Evolutionary conservation across 805 yeast species (phyloP).

Genomic region (Blastobotrys americana): DNA sequence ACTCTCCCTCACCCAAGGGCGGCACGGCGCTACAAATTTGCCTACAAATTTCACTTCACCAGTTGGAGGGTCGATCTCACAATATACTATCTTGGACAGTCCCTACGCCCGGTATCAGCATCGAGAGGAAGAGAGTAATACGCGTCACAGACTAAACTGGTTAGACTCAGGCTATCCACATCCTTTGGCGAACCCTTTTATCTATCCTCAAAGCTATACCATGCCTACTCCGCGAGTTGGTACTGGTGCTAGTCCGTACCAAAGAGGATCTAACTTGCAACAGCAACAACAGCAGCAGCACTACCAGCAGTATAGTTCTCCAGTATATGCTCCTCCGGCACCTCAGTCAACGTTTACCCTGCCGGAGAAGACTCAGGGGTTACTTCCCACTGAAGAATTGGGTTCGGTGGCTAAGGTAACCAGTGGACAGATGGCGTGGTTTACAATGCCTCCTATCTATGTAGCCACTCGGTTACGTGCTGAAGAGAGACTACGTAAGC

Average conservation of each 20-base stretch:
- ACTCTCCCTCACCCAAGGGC: no score
- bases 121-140: background rate
- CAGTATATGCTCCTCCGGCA: slow-evolving; percentile 25
- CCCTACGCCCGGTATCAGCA: background rate
- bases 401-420: slow-evolving; percentile 17
- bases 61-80: background rate
- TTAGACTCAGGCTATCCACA: slow-evolving; percentile 7
- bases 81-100: background rate
- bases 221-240: background rate
- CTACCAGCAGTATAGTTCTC: background rate
- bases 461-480: slow-evolving; percentile 15
- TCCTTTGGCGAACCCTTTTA: background rate
- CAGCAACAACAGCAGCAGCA: background rate
- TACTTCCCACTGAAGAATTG: slow-evolving; percentile 17
- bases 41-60: background rate
- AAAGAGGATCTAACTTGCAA: background rate
- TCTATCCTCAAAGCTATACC: background rate
- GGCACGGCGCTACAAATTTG: background rate
- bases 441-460: slow-evolving; percentile 23
- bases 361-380: slow-evolving; percentile 23
- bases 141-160: background rate
- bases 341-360: slow-evolving; percentile 32
- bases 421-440: slow-evolving; percentile 22
- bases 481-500: slow-evolving; percentile 21
- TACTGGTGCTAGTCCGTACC: background rate